Evolutionary conservation across 768 basidiomycete genomes (phyloP), one percentile per base, ranked within the genome.

Genomic region (Amanita rimosa): DNA sequence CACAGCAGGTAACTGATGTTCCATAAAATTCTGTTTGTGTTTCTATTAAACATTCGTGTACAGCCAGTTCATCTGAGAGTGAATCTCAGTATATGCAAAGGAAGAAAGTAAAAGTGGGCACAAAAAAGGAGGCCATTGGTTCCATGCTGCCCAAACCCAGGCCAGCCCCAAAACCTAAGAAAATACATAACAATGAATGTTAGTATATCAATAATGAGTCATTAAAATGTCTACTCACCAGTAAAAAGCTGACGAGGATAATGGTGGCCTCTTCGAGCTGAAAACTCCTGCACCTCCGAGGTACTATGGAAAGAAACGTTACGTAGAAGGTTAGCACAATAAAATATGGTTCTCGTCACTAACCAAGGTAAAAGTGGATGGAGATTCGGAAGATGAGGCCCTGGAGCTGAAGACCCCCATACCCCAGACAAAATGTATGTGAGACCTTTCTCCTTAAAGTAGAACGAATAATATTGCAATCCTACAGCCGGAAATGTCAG

Each of bases 351-450:
- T 29, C 13, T 26, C 41, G 11, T 42, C 41, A 42, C 41, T 42
- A 26, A 42, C 41, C 16, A 42, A 42, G 41, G 41, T 26, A 42
- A 21, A 40, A 42, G 41, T 42, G 22, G 26, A 19, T 22, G 41
- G 19, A 27, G 41, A 29, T 26, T 26, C 26, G 6, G 41, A 26
- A 42, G 19, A 16, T 16, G 26, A 26, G 26, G 41, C 21, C 41
- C 41, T 42, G 41, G 41, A 26, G 41, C 41, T 24, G 22, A 42
- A 42, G 41, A 42, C 41, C 11, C 41, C 41, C 26, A 29, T 42
- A 26, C 41, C 41, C 16, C 41, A 26, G 3, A 26, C 3, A 42
- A 42, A 42, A 29, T 26, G 41, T 42, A 29, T 11, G 41, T 42
- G 41, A 42, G 2, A 22, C 41, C 41, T 16, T 42, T 26, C 41